Evolutionary conservation across 441 rosid species (phyloP), one percentile per base, ranked within the genome.

Genomic region (Iberis amara): DNA sequence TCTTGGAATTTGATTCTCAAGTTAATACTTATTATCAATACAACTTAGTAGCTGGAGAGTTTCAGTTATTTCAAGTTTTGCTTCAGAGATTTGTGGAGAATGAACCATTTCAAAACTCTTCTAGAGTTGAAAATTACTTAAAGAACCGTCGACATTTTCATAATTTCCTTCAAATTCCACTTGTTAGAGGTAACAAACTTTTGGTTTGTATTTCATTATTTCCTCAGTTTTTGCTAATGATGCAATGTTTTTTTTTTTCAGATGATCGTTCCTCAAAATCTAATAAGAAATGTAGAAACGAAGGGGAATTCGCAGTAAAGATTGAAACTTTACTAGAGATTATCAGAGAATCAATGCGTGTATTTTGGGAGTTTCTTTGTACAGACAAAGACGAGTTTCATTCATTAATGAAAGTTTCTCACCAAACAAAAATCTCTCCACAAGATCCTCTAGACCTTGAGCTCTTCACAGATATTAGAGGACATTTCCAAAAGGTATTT

Each of bases 21-120:
- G 75, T 69, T 59, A 9, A 46, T 11, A 59, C 58, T 21, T 11
- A 12, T 36, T 68, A 38, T 55, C 80, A 47, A 21, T 85, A 75
- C 57, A 83, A 81, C 57, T 77, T 76, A 62, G 86, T 81, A 13
- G 83, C 87, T 0, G 77, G 72, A 8, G 95, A 83, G 28, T 78
- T 85, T 39, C 92, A 89, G 53, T 67, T 77, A 13, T 86, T 89
- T 45, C 89, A 81, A 65, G 96, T 81, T 11, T 61, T 85, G 30
- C 14, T 85, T 27, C 84, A 73, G 39, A 69, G 89, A 43, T 85
- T 81, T 51, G 15, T 83, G 12, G 96, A 89, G 73, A 72, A 81
- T 7, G 96, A 85, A 51, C 79, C 80, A 1, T 89, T 89, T 66
- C 81, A 80, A 47, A 76, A 76, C 40, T 39, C 49, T 0, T 78